Evolutionary conservation across 169 alveolate genomes (phyloP).

Genomic region (Plasmodium gonderi): DNA sequence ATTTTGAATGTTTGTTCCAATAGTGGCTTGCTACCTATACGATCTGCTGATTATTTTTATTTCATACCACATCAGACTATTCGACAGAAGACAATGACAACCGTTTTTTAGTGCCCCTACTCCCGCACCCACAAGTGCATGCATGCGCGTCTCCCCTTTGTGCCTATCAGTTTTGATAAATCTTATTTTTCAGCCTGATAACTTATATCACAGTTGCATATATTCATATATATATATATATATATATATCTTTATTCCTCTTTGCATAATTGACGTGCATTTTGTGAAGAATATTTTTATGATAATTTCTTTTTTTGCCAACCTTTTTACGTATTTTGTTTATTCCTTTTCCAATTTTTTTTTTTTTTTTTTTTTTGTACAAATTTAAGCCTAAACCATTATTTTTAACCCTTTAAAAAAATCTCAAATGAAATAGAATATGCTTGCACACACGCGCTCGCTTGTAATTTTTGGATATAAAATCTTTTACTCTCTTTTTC

Average conservation of each 20-base stretch:
- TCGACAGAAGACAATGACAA: constrained; percentile 50
- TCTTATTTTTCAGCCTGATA: too few species aligned
- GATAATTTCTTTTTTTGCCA: too few species aligned
- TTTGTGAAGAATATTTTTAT: not conserved
- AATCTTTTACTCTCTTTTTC: not conserved
- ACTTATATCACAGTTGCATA: too few species aligned
- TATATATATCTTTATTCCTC: too few species aligned
- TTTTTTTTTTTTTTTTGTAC: not conserved
- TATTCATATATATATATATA: too few species aligned
- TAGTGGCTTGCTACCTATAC: constrained; percentile 56
- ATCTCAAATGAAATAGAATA: not conserved
- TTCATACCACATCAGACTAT: constrained; percentile 57
- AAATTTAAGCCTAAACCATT: not conserved
- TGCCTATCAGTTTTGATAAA: too few species aligned
- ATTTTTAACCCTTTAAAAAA: not conserved
- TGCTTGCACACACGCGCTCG: too few species aligned
- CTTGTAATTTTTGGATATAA: not conserved
- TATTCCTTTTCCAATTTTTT: not conserved
- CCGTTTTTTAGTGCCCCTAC: not conserved
- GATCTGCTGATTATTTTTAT: constrained; percentile 70
- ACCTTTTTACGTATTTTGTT: too few species aligned
- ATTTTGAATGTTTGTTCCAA: constrained; percentile 67
- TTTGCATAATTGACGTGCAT: not conserved
- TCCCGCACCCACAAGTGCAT: not conserved
- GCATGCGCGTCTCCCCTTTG: too few species aligned